Percentiles rank a stretch among this genome's conserved stretches.
These are phyloP conservation scores for Scheffersomyces lignosus DNA, from an alignment of 805 yeast genomes.

Conservation along the genomic window DNA sequence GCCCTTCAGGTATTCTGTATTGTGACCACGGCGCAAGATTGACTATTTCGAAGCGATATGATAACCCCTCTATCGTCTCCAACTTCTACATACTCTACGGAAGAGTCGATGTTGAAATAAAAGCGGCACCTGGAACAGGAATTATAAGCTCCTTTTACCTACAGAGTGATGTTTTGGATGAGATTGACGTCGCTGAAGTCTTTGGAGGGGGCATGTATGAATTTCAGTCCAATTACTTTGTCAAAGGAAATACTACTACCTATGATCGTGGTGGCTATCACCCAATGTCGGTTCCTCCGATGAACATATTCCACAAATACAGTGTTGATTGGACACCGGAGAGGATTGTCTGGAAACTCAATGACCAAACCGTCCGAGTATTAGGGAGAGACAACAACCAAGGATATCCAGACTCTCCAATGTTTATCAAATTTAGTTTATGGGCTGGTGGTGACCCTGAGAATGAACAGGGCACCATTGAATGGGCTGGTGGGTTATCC, in stretches of 20 bases:
- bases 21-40: constrained; percentile 9
- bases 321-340: constrained; percentile 40
- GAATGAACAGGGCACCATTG: constrained; percentile 35
- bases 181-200: constrained; percentile 39
- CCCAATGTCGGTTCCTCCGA: constrained; percentile 21
- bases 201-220: constrained; percentile 36
- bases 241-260: constrained; percentile 37
- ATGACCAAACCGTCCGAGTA: constrained; percentile 27
- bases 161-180: constrained; percentile 45
- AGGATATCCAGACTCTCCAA: constrained; percentile 38
- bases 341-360: constrained; percentile 28
- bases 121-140: constrained; percentile 34
- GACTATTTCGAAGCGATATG: constrained; percentile 20
- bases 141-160: constrained; percentile 40
- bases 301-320: constrained; percentile 24
- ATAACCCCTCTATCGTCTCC: constrained; percentile 33
- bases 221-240: constrained; percentile 39
- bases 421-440: constrained; percentile 33
- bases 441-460: constrained; percentile 45
- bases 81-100: constrained; percentile 36
- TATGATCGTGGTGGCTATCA: constrained; percentile 39
- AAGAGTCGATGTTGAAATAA: constrained; percentile 35
- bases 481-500: constrained; percentile 43
- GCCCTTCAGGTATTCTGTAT: constrained; percentile 10
- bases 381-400: constrained; percentile 18